Evolutionary conservation across 176 grass and related monocot genomes (phyloP).

Genomic region (Bolboschoenus planiculmis): DNA sequence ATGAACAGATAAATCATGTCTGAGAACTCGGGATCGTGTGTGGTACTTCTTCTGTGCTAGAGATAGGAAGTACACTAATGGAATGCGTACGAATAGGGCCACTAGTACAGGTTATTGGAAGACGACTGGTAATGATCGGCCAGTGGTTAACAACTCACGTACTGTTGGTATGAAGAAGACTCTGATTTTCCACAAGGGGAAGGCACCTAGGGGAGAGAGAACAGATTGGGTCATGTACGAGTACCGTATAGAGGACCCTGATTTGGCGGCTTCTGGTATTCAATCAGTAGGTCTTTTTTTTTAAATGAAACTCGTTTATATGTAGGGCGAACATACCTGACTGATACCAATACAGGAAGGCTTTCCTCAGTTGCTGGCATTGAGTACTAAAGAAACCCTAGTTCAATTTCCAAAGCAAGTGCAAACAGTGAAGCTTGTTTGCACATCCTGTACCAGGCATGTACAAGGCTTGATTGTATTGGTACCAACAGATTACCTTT

Average conservation of each 20-base stretch:
- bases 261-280: constrained; percentile 41
- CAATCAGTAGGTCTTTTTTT: constrained; percentile 35
- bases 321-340: background rate
- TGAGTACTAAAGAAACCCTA: background rate
- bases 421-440: background rate
- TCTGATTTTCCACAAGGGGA: constrained; percentile 79
- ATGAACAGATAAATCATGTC: constrained; percentile 49
- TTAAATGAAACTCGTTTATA: constrained; percentile 6
- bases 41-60: constrained; percentile 91
- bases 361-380: background rate
- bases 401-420: background rate
- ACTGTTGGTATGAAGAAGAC: constrained; percentile 81
- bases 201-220: constrained; percentile 57
- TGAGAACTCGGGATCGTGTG: constrained; percentile 55
- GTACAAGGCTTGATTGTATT: background rate
- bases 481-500: background rate
- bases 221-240: constrained; percentile 98
- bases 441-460: background rate
- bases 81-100: constrained; percentile 62
- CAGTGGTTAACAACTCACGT: constrained; percentile 47
- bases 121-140: constrained; percentile 74
- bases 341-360: background rate
- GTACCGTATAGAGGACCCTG: constrained; percentile 56
- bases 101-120: constrained; percentile 85
- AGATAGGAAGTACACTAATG: constrained; percentile 71